These are phyloP conservation scores for Boletus mariae DNA, from an alignment of 1,284 basidiomycete genomes.

Conservation along the genomic window DNA sequence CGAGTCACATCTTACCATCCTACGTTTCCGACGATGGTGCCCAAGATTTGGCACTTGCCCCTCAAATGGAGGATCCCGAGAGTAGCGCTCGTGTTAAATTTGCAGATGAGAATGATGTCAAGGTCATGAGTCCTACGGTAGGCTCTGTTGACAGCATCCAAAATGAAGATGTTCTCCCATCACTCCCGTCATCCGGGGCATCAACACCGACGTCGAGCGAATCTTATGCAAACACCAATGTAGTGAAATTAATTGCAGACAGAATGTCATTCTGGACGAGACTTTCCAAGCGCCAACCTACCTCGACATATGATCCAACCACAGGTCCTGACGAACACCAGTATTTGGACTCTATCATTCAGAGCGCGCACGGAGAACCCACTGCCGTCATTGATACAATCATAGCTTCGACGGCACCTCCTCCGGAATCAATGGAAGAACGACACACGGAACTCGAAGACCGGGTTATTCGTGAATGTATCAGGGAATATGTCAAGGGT, in stretches of 20 bases:
- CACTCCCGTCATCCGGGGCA: conserved; percentile 46
- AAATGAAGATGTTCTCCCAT: conserved; percentile 32
- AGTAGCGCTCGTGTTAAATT: conserved; percentile 47
- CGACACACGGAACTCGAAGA: conserved; percentile 68
- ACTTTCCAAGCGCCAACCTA: conserved; percentile 42
- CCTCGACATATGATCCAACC: conserved; percentile 7
- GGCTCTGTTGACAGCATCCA: conserved; percentile 14
- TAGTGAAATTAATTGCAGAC: conserved; percentile 59
- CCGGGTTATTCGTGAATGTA: conserved; percentile 71
- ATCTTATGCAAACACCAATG: conserved; percentile 44
- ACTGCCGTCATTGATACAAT: conserved; percentile 52
- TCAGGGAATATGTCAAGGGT: conserved; percentile 68
- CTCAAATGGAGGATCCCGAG: conserved; percentile 13
- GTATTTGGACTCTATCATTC: conserved; percentile 50
- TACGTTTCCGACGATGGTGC: conserved; percentile 34
- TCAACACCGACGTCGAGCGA: conserved; percentile 54
- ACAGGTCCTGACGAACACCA: conserved; percentile 34
- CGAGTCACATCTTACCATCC: conserved; percentile 49
- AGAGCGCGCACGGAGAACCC: conserved; percentile 45
- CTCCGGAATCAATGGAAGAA: conserved; percentile 59
- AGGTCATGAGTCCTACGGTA: conserved; percentile 37
- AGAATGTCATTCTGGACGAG: conserved; percentile 72
- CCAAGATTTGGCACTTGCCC: conserved; percentile 23
- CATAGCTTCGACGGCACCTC: conserved; percentile 52
- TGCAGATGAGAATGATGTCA: conserved; percentile 40